phyloP scores from a whole-genome alignment of 768 basidiomycete species.

The Boletus insuetus region DNA sequence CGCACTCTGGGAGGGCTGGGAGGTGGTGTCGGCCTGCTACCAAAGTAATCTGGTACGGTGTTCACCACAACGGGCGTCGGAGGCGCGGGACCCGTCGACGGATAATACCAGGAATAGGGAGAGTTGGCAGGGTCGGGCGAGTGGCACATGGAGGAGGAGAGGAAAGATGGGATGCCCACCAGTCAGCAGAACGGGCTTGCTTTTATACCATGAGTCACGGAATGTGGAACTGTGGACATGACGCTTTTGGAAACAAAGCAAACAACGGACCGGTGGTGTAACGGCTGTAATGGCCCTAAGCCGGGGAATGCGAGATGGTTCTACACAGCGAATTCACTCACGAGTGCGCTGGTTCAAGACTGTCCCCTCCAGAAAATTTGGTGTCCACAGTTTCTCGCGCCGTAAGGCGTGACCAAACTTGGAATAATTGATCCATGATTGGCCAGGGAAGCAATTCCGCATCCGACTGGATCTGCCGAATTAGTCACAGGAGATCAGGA shows the following conservation, averaged over 20 bases:
- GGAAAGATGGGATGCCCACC: background rate
- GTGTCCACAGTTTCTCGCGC: conserved; percentile 63
- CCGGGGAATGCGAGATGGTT: conserved; percentile 78
- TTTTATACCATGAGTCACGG: conserved; percentile 10
- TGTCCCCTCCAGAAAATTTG: conserved; percentile 95
- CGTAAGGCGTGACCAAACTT: conserved; percentile 64
- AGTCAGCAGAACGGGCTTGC: background rate
- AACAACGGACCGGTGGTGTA: conserved; percentile 43
- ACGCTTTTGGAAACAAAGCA: background rate
- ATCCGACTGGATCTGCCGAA: conserved; percentile 83
- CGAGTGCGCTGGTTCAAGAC: conserved; percentile 91
- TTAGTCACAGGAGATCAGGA: conserved; percentile 91
- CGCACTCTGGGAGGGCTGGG: background rate
- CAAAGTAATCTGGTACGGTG: background rate
- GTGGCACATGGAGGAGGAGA: background rate
- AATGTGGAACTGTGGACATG: too few relatives aligned
- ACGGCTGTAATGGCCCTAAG: conserved; percentile 81
- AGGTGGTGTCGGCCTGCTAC: conserved; percentile 8
- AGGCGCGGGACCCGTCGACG: background rate
- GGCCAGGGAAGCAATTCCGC: conserved; percentile 94
- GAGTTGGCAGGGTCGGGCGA: background rate
- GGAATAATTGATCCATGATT: conserved; percentile 84
- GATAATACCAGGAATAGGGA: background rate
- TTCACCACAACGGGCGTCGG: conserved; percentile 9
- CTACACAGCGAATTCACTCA: conserved; percentile 54